phyloP scores from a whole-genome alignment of 2,329 filamentous ascomycete genomes.

The Paraphaeosphaeria sporulosa region DNA sequence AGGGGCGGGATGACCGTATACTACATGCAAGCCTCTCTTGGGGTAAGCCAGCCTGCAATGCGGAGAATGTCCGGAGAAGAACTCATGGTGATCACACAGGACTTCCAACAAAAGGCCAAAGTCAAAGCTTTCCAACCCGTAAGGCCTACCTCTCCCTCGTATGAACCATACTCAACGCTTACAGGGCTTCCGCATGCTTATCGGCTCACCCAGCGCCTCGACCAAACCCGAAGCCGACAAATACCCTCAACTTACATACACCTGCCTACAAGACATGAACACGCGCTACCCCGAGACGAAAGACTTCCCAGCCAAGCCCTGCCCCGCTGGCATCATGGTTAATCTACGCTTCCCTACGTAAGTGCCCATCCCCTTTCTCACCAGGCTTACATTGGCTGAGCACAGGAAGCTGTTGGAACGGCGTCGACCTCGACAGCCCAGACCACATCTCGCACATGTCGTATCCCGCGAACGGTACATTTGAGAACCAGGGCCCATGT shows the following conservation, averaged over 20 bases:
- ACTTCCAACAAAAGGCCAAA: conserved; percentile 40
- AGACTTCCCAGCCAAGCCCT: conserved; percentile 51
- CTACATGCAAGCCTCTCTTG: conserved; percentile 39
- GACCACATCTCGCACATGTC: conserved; percentile 36
- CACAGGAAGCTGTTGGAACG: conserved; percentile 54
- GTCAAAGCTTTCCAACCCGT: conserved; percentile 53
- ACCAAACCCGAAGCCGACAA: conserved; percentile 45
- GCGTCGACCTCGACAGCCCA: conserved; percentile 33
- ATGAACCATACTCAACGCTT: background rate
- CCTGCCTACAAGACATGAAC: conserved; percentile 51
- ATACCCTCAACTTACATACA: conserved; percentile 56
- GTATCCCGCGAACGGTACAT: conserved; percentile 31
- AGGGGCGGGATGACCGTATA: conserved; percentile 40
- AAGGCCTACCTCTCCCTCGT: too few relatives aligned
- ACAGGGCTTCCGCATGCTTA: conserved; percentile 37
- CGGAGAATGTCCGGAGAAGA: too few relatives aligned
- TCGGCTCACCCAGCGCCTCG: conserved; percentile 31
- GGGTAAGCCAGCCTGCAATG: background rate
- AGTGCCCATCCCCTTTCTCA: background rate
- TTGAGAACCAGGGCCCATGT: conserved; percentile 57
- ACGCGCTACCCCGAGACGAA: conserved; percentile 52
- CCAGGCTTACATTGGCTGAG: conserved; percentile 2
- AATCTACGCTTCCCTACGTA: conserved; percentile 51
- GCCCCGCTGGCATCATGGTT: conserved; percentile 54
- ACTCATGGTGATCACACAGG: background rate